Conservation (phyloP, 2,329 filamentous ascomycete genomes). For the Polychaeton citri region DNA sequence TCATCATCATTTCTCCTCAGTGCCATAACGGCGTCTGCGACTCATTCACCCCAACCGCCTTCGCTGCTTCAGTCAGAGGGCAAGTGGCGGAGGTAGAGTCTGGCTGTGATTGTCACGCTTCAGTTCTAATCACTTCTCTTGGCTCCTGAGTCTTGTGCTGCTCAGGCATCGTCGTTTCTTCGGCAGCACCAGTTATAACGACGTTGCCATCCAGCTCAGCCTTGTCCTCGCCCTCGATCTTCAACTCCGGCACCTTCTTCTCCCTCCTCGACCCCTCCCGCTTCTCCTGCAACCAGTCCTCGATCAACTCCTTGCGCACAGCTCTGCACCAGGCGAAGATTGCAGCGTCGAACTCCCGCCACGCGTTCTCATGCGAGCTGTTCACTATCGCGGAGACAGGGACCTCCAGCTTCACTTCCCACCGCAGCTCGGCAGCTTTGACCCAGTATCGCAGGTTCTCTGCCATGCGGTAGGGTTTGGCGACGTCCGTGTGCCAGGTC, state of each 20-base stretch:
- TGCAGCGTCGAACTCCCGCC: slow-evolving; percentile 71
- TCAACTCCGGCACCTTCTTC: slow-evolving; percentile 16
- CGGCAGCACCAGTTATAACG: too few species aligned
- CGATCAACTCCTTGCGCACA: slow-evolving; percentile 70
- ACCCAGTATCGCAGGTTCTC: slow-evolving; percentile 94
- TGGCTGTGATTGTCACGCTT: too few species aligned
- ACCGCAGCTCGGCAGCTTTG: slow-evolving; percentile 88
- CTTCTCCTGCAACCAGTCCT: slow-evolving; percentile 47
- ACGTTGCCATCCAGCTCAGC: too few species aligned
- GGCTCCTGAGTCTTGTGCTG: too few species aligned
- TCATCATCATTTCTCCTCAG: too few species aligned
- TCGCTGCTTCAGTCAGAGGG: too few species aligned
- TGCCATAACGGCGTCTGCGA: too few species aligned
- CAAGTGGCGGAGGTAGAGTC: too few species aligned
- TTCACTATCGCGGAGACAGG: slow-evolving; percentile 82
- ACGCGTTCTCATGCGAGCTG: slow-evolving; percentile 53
- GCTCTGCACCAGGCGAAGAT: slow-evolving; percentile 70
- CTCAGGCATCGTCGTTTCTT: too few species aligned
- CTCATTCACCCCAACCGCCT: too few species aligned
- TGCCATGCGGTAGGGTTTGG: slow-evolving; percentile 83
- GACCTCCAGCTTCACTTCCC: slow-evolving; percentile 66
- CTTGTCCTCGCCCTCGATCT: slow-evolving; percentile 12
- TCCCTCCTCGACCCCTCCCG: slow-evolving; percentile 3
- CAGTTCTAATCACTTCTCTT: too few species aligned
- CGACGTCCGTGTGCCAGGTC: slow-evolving; percentile 78